Base-by-base conservation (phyloP, 2,329 filamentous ascomycete genomes). In the Mollisiaceae sp. region DNA sequence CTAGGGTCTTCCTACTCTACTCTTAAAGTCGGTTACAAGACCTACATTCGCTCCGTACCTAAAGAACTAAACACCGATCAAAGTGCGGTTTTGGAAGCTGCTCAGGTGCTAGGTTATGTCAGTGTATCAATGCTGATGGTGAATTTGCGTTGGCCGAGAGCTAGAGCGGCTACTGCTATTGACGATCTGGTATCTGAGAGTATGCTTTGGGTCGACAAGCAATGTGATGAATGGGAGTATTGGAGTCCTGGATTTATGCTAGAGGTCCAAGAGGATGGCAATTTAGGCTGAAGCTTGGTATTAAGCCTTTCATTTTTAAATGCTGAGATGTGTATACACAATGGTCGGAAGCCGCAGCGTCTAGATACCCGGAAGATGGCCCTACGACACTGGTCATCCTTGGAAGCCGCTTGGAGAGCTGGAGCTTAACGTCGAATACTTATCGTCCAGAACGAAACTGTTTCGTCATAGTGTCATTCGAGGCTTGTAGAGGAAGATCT, bases 1-100 rank as follows among this genome's bases (percentile, higher is more conserved):
- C 86, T 99, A 1, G 94, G 94, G 0, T 93, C 92, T 0, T 92
- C 93, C 20, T 97, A 97, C 79, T 90, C 89, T 32, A 89, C 97
- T 64, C 85, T 97, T 69, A 88, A 85, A 62, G 91, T 99, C 67
- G 95, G 95, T 8, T 88, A 88, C 70, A 91, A 91, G 75, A 87
- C 91, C 67, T 95, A 97, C 79, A 94, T 99, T 62, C 88, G 95
- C 35, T 97, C 93, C 3, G 89, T 99, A 47, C 95, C 95, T 1
- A 95, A 96, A 77, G 95, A 99, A 79, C 85, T 99, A 68, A 97
- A 97, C 77, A 94, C 88, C 15, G 95, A 99, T 77, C 95, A 99
- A 81, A 92, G 91, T 59, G 92, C 90, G 1, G 94, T 97, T 14
- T 85, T 99, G 8, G 95, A 98, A 81, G 94, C 91, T 0, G 92